Conservation (phyloP, 1,284 basidiomycete genomes). For the Leccinum angustisporum region DNA sequence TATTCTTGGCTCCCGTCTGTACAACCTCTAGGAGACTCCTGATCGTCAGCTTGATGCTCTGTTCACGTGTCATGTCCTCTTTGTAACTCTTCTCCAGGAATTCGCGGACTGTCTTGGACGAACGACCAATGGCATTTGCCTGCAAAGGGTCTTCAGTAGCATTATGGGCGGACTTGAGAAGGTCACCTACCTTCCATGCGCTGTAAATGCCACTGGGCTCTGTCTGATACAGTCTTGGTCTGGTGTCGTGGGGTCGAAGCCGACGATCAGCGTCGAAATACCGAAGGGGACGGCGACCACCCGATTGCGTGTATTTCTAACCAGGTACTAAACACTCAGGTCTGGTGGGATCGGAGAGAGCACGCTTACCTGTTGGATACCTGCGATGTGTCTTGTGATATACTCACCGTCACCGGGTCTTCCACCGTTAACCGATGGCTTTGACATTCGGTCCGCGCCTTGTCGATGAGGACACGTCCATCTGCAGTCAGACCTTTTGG, state of each 20-base stretch:
- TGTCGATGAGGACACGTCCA: conserved; percentile 97
- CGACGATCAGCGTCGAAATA: conserved; percentile 95
- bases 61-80: conserved; percentile 85
- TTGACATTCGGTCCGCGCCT: conserved; percentile 96
- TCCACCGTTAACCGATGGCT: conserved; percentile 97
- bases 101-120: conserved; percentile 97
- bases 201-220: conserved; percentile 98
- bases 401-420: conserved; percentile 97
- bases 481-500: conserved; percentile 90
- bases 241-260: conserved; percentile 93
- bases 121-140: conserved; percentile 97
- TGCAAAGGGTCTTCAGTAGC: conserved; percentile 32
- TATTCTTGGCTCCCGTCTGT: conserved; percentile 99
- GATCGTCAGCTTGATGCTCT: conserved; percentile 92
- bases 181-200: conserved; percentile 86
- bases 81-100: conserved; percentile 99
- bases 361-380: conserved; percentile 86
- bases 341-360: background rate
- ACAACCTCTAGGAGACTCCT: conserved; percentile 98
- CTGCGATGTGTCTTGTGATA: conserved; percentile 96
- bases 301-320: conserved; percentile 97
- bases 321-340: background rate
- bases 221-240: conserved; percentile 92
- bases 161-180: background rate
- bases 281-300: conserved; percentile 98